phyloP scores from a whole-genome alignment of 371 early-diverging fungal species.

The Rhizopus arrhizus region DNA sequence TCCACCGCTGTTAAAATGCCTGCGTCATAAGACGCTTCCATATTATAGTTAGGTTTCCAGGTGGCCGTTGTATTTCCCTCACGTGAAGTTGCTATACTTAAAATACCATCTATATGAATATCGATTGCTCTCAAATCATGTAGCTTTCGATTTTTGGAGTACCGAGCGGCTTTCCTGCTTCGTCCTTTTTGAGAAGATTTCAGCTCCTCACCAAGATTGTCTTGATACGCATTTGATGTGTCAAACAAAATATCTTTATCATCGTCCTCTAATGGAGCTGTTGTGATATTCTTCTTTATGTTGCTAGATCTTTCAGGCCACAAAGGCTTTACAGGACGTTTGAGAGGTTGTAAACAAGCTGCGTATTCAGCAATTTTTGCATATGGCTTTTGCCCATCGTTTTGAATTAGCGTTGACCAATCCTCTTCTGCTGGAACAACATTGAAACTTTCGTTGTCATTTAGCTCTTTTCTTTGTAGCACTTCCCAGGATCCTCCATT shows the following conservation, averaged over 20 bases:
- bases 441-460: constrained; percentile 9
- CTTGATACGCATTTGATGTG: not conserved
- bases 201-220: constrained; percentile 9
- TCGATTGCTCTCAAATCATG: constrained; percentile 14
- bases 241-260: not conserved
- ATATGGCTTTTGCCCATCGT: constrained; percentile 10
- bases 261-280: constrained; percentile 2
- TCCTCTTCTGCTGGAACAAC: constrained; percentile 9
- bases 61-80: not conserved
- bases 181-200: constrained; percentile 2
- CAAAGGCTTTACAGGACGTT: constrained; percentile 9
- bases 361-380: constrained; percentile 23
- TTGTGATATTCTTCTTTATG: not conserved
- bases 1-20: not conserved
- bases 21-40: not conserved
- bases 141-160: not conserved
- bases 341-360: constrained; percentile 8
- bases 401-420: constrained; percentile 18
- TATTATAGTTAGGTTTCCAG: not conserved
- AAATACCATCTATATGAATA: constrained; percentile 10
- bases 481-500: constrained; percentile 20
- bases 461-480: constrained; percentile 16
- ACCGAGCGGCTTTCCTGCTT: constrained; percentile 11
- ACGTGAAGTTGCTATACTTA: constrained; percentile 1
- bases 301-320: constrained; percentile 5